These are phyloP conservation scores for Entomophthora muscae DNA, from an alignment of 371 early-diverging fungal species.

Conservation along the genomic window DNA sequence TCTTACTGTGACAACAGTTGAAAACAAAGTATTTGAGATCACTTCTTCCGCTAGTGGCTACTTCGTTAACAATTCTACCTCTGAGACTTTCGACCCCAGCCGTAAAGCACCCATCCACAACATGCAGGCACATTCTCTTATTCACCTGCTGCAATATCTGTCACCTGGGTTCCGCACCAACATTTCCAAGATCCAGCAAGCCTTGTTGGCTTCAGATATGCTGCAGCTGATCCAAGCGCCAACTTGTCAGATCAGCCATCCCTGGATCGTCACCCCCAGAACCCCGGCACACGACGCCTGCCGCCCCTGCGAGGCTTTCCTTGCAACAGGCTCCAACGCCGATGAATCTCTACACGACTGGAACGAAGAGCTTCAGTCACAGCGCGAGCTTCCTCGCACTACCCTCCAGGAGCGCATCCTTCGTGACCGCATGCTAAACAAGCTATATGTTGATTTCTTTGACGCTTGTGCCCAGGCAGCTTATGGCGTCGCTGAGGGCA, in stretches of 20 bases:
- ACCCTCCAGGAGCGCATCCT: conserved; percentile 69
- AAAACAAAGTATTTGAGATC: conserved; percentile 60
- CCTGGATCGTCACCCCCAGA: conserved; percentile 57
- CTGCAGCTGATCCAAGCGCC: conserved; percentile 57
- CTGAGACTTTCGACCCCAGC: conserved; percentile 50
- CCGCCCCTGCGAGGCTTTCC: conserved; percentile 42
- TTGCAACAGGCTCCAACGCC: conserved; percentile 44
- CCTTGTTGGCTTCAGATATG: conserved; percentile 50
- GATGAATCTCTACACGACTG: conserved; percentile 74
- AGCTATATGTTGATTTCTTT: conserved; percentile 74
- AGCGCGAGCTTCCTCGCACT: conserved; percentile 60
- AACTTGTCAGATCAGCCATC: conserved; percentile 45
- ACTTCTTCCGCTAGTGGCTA: conserved; percentile 75
- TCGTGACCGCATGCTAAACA: conserved; percentile 66
- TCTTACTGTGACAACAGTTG: conserved; percentile 60
- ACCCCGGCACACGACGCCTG: conserved; percentile 38
- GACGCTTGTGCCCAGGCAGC: conserved; percentile 79
- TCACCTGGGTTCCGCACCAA: conserved; percentile 49
- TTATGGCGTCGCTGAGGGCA: conserved; percentile 61
- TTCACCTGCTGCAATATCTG: conserved; percentile 40
- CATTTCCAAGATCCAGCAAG: conserved; percentile 46
- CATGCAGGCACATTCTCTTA: conserved; percentile 42
- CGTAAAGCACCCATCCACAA: conserved; percentile 23
- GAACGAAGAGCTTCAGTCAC: conserved; percentile 89
- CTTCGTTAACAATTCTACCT: conserved; percentile 64